These are phyloP conservation scores for Kazachstania psychrophila DNA, from an alignment of 805 yeast species.

Conservation along the genomic window DNA sequence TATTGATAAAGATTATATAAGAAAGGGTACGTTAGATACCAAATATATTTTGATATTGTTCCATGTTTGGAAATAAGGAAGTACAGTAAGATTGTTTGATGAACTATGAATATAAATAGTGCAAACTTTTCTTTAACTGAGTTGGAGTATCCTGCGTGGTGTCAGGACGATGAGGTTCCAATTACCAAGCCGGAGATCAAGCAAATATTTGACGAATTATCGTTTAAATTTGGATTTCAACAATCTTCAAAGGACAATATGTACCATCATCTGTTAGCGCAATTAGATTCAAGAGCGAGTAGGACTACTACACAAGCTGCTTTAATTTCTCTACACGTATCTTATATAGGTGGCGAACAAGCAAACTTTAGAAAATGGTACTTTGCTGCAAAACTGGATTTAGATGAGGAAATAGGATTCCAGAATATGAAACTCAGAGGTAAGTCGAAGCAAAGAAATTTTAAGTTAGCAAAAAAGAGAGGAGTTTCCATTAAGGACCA, in stretches of 20 bases:
- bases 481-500: conserved; percentile 30
- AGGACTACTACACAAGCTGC: conserved; percentile 68
- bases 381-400: conserved; percentile 72
- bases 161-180: conserved; percentile 50
- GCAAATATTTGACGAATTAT: conserved; percentile 48
- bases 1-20: too few relatives aligned
- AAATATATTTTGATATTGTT: too few relatives aligned
- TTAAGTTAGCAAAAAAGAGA: conserved; percentile 35
- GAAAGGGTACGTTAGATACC: too few relatives aligned
- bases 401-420: conserved; percentile 61
- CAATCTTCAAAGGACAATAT: conserved; percentile 67
- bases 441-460: conserved; percentile 35
- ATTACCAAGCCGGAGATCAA: conserved; percentile 57
- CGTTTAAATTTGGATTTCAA: conserved; percentile 76
- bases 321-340: conserved; percentile 68
- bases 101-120: conserved; percentile 4
- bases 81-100: too few relatives aligned
- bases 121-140: conserved; percentile 14
- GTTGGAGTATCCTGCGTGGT: conserved; percentile 30
- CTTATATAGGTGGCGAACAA: conserved; percentile 84
- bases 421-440: conserved; percentile 46
- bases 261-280: conserved; percentile 69
- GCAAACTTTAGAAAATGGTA: conserved; percentile 90
- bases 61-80: too few relatives aligned
- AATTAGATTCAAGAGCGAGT: conserved; percentile 79